These are phyloP conservation scores for Dryas octopetala DNA, from an alignment of 306 rosid species.

Conservation along the genomic window DNA sequence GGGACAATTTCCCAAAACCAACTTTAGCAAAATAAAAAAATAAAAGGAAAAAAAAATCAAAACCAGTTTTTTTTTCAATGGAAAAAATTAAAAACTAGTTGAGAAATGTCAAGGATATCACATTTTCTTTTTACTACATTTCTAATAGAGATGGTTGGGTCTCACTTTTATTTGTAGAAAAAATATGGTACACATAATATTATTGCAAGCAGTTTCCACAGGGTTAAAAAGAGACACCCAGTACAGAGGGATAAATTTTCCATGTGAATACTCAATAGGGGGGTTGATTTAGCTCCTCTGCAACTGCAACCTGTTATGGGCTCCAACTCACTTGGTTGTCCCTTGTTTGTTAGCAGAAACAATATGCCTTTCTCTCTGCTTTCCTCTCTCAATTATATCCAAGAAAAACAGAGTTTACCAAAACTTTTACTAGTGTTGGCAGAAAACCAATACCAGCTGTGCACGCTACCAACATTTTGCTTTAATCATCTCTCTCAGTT, in stretches of 20 bases:
- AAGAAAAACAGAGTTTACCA: conserved; percentile 15
- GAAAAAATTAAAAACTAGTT: too few relatives aligned
- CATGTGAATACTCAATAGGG: not conserved
- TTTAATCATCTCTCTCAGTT: conserved; percentile 9
- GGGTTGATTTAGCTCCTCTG: conserved; percentile 14
- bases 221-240: not conserved
- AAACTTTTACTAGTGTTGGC: conserved; percentile 25
- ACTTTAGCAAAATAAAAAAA: not conserved
- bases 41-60: not conserved
- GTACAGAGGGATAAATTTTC: conserved; percentile 11
- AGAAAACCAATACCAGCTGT: conserved; percentile 21
- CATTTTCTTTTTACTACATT: too few relatives aligned
- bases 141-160: too few relatives aligned
- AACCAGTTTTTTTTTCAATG: not conserved
- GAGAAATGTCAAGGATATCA: too few relatives aligned
- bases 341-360: conserved; percentile 23
- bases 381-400: conserved; percentile 16
- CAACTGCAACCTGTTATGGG: conserved; percentile 33
- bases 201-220: not conserved
- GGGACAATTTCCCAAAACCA: not conserved
- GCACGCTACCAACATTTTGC: not conserved
- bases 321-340: conserved; percentile 53
- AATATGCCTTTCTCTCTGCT: conserved; percentile 42
- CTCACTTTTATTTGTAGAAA: too few relatives aligned
- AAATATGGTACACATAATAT: too few relatives aligned